Base-by-base conservation (phyloP, 208 protist species). In the Trypanosoma congolense region DNA sequence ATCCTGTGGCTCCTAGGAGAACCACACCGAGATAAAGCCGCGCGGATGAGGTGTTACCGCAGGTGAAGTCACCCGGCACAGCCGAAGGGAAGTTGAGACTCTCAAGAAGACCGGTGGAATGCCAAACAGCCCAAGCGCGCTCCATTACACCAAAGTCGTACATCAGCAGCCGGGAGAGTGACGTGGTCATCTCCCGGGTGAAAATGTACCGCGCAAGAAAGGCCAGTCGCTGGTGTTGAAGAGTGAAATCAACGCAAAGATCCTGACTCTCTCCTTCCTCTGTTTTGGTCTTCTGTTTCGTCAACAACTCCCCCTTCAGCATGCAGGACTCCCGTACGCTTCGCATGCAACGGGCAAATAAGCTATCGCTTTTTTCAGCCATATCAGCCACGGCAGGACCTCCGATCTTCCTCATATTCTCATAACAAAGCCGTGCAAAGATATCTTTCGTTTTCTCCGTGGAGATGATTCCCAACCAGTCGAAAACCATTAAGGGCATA, bases 161-260 rank as follows among this genome's bases (percentile, higher is more conserved):
- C 10, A 83, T 38, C 8, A 85, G 70, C 29, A 91, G 70, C 14
- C 72, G 73, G 22, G 75, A 73, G 16, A 87, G 65, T 30, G 65
- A 54, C n/a, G 65, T 71, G 14, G 77, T 55, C 6, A 64, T 70
- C 16, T 81, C 67, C 4, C 61, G 48, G 26, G 73, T 74, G 41
- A 91, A 78, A 19, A 85, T n/a, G 47, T 77, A 66, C 6, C 66
- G 28, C 14, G 62, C 69, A 36, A 87, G 60, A 9, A 87, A 61
- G 43, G 73, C 66, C 19, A 75, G 68, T 12, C 83, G 83, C 43
- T 81, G 62, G 61, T 80, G 70, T 45, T 84, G 76, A 18, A 70
- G 50, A 3, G 43, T 10, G 16, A 73, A 65, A 30, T 83, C 53
- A 3, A 83, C 68, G 24, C 46, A 57, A 41, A 74, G 69, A 4